These are phyloP conservation scores for Oryza longistaminata DNA, from an alignment of 176 grass and related monocot genomes.

Conservation along the genomic window DNA sequence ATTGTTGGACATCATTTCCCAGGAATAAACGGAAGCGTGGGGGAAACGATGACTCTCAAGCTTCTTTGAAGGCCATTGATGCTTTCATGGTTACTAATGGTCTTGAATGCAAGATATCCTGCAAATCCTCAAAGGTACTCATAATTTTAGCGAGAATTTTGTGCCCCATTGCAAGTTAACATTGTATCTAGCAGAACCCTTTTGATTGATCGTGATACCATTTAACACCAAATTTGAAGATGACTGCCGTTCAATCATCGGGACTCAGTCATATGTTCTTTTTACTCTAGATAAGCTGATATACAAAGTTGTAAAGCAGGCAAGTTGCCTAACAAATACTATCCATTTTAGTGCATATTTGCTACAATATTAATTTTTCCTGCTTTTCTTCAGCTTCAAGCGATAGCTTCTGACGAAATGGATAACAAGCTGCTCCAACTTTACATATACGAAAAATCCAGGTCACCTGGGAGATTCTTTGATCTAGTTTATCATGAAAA, in stretches of 20 bases:
- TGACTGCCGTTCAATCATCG: conserved; percentile 56
- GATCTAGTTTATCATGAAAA: conserved; percentile 82
- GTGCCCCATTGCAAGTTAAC: neutral
- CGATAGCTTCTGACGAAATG: conserved; percentile 61
- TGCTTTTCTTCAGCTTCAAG: conserved; percentile 61
- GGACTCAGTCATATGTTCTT: conserved; percentile 66
- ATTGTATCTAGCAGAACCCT: neutral
- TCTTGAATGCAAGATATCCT: conserved; percentile 74
- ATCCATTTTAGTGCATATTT: neutral
- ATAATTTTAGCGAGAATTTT: neutral
- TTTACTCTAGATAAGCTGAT: conserved; percentile 80
- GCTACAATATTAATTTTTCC: conserved; percentile 24
- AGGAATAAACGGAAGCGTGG: conserved; percentile 63
- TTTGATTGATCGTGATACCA: neutral
- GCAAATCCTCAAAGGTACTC: conserved; percentile 63
- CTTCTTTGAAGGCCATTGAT: conserved; percentile 40
- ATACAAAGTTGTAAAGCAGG: conserved; percentile 74
- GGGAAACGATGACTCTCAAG: conserved; percentile 34
- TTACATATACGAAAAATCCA: conserved; percentile 69
- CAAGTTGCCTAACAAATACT: conserved; percentile 9
- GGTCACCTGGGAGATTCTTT: conserved; percentile 41
- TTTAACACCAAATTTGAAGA: conserved; percentile 72
- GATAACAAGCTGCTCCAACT: conserved; percentile 66
- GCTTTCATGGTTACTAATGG: conserved; percentile 63
- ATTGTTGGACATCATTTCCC: conserved; percentile 5